Conservation (phyloP, 495 filamentous ascomycete genomes). For the Hypoxylon perforatum region DNA sequence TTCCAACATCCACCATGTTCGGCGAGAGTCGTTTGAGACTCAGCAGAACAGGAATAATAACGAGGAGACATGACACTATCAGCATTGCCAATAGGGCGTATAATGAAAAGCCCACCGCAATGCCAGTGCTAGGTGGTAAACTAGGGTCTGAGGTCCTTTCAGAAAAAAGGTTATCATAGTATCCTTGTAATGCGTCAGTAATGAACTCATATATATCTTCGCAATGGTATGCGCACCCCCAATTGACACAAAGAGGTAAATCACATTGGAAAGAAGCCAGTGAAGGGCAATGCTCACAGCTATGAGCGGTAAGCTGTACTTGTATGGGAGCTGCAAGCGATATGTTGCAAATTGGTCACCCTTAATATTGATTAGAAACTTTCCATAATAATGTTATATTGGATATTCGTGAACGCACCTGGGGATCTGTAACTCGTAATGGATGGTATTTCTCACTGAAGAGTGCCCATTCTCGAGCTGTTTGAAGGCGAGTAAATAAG, state of each 20-base stretch:
- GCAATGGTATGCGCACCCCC: too few species aligned
- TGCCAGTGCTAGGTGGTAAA: constrained; percentile 28
- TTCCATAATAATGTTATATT: not conserved
- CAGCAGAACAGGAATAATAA: constrained; percentile 19
- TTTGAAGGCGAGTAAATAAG: constrained; percentile 41
- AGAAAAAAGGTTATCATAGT: not conserved
- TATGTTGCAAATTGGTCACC: constrained; percentile 55
- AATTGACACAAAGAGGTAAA: constrained; percentile 28
- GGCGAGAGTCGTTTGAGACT: constrained; percentile 22
- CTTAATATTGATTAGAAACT: not conserved
- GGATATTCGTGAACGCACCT: constrained; percentile 12
- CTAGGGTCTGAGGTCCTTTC: constrained; percentile 9
- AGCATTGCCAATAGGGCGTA: constrained; percentile 28
- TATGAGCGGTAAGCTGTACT: constrained; percentile 41
- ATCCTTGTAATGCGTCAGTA: constrained; percentile 22
- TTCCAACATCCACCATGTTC: constrained; percentile 27
- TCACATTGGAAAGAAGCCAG: constrained; percentile 37
- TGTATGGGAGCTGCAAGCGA: constrained; percentile 40
- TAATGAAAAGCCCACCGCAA: constrained; percentile 30
- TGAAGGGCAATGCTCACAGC: constrained; percentile 27
- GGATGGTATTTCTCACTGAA: constrained; percentile 44
- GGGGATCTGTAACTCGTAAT: constrained; percentile 60
- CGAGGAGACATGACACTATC: constrained; percentile 8
- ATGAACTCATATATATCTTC: constrained; percentile 3
- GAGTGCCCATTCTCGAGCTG: constrained; percentile 36